Evolutionary conservation across 2,329 filamentous ascomycete species (phyloP).

Genomic region (Tolypocladium endophyticum): DNA sequence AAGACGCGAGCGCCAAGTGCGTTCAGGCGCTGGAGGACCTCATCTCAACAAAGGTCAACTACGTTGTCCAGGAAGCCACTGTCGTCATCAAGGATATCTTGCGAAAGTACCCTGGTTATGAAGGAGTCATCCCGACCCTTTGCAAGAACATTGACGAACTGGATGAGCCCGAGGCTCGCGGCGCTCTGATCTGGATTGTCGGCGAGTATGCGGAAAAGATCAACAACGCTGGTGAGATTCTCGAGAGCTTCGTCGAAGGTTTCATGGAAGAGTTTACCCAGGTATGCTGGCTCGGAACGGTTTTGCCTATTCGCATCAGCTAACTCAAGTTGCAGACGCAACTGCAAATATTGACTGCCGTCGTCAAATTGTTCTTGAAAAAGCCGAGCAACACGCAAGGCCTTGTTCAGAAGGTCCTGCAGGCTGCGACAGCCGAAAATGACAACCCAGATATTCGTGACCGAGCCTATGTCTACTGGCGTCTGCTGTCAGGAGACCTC

Average conservation of each 20-base stretch:
- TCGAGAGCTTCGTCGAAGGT: conserved; percentile 81
- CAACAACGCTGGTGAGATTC: conserved; percentile 91
- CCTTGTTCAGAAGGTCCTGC: conserved; percentile 87
- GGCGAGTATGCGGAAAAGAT: conserved; percentile 99
- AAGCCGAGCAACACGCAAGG: conserved; percentile 87
- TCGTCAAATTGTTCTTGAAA: conserved; percentile 95
- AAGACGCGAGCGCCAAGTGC: conserved; percentile 87
- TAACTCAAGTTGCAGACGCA: conserved; percentile 55
- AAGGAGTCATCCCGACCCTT: conserved; percentile 92
- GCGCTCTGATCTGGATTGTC: conserved; percentile 94
- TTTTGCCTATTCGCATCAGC: not conserved
- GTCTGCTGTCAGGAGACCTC: conserved; percentile 82
- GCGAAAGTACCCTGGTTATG: conserved; percentile 93
- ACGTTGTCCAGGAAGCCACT: conserved; percentile 95
- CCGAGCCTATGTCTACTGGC: conserved; percentile 97
- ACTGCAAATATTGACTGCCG: conserved; percentile 90
- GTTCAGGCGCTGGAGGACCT: conserved; percentile 89
- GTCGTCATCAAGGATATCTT: conserved; percentile 99
- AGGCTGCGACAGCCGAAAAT: conserved; percentile 84
- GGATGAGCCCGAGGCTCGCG: conserved; percentile 85
- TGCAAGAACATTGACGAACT: conserved; percentile 96
- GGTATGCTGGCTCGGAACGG: conserved; percentile 33
- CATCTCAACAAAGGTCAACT: conserved; percentile 96
- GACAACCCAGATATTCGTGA: conserved; percentile 98
- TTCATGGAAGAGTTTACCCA: conserved; percentile 97